Evolutionary conservation across 1,139 yeast species (phyloP).

Genomic region (Suhomyces panamericanus): DNA sequence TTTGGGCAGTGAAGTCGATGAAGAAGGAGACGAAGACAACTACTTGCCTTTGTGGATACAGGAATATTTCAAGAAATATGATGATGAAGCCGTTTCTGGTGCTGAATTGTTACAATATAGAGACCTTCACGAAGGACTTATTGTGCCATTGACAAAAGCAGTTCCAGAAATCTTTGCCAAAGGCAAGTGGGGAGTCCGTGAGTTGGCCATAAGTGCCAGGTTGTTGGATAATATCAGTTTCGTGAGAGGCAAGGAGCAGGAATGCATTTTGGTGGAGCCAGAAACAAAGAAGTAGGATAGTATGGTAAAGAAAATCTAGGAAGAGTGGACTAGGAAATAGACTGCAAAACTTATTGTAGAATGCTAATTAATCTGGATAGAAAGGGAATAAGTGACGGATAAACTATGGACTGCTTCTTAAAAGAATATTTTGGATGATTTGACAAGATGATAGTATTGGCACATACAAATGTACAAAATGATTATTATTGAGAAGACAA

Average conservation of each 20-base stretch:
- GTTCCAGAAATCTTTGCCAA: conserved; percentile 62
- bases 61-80: conserved; percentile 42
- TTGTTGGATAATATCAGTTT: conserved; percentile 60
- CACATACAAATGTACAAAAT: too few species aligned
- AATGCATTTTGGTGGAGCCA: conserved; percentile 53
- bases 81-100: conserved; percentile 39
- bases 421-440: too few species aligned
- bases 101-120: conserved; percentile 57
- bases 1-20: conserved; percentile 19
- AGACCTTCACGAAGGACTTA: conserved; percentile 54
- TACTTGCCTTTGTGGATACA: conserved; percentile 56
- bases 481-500: too few species aligned
- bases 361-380: too few species aligned
- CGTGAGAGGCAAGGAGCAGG: conserved; percentile 59
- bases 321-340: neutral
- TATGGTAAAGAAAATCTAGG: neutral
- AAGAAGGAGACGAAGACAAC: conserved; percentile 27
- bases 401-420: too few species aligned
- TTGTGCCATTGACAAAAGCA: conserved; percentile 51
- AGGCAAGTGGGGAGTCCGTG: conserved; percentile 66
- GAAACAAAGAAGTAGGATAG: neutral
- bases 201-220: conserved; percentile 58
- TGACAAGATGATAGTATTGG: too few species aligned
- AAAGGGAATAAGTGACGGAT: too few species aligned
- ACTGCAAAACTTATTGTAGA: too few species aligned